Base-by-base conservation (phyloP, 345 rosid genomes). In the Populus alba region DNA sequence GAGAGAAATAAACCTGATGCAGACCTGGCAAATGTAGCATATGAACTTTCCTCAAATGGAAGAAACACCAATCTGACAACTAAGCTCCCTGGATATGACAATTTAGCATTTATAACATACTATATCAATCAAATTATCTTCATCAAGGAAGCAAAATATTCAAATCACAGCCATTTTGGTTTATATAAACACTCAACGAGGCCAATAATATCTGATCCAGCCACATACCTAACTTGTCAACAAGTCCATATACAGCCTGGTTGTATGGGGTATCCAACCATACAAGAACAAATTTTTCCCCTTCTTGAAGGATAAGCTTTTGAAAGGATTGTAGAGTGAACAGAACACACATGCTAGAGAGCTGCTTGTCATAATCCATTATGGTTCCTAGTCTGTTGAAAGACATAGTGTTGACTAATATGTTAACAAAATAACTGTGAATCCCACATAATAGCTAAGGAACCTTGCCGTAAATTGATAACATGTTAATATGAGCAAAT, bases 11-110 rank as follows among this genome's bases (percentile, higher is more conserved):
- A 90, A 94, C 99, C 98, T 94, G 99, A 88, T 74, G 97, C 94
- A 73, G 90, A 92, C 97, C 97, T 92, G 90, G 99, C 97, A 90
- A 92, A 97, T 78, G 92, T 92, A 78, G 92, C 84, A 83, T 89
- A 91, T 67, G 99, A 88, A 86, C 98, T 97, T 87, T 97, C 99
- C 88, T 97, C 97, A 53, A 94, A 92, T 22, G 98, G 99, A 82
- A 94, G 92, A 88, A 94, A 90, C 81, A 96, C 92, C 91, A 96
- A 53, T 79, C 98, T 89, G 79, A 94, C 99, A 73, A 96, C 99
- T 79, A 92, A 85, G 89, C 99, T 92, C 82, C 97, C 99, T 96
- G 89, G 67, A 72, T 62, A 43, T 49, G 72, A 39, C 73, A 72
- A 73, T 66, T 9, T 68, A 73, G 75, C 63, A 45, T 68, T 75